Evolutionary conservation across 352 stramenopile genomes (phyloP).

Genomic region (Phytophthora podocarpi): DNA sequence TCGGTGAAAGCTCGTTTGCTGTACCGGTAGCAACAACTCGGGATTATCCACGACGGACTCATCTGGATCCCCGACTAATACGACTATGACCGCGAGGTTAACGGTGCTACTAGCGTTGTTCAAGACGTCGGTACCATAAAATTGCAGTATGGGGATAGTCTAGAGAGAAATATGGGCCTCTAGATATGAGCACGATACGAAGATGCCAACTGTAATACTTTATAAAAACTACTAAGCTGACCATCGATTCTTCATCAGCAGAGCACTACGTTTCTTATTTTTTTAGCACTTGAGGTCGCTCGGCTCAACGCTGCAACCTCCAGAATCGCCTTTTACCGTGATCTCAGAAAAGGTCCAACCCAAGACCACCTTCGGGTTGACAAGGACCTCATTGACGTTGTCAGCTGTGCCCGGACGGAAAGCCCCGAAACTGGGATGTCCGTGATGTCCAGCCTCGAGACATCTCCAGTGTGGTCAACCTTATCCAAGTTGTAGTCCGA

Average conservation of each 20-base stretch:
- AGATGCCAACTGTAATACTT: not conserved
- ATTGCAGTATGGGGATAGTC: slow-evolving; percentile 17
- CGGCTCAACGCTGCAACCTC: slow-evolving; percentile 32
- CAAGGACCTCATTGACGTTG: slow-evolving; percentile 37
- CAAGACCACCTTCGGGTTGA: slow-evolving; percentile 30
- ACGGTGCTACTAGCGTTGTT: slow-evolving; percentile 26
- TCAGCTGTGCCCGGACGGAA: slow-evolving; percentile 29
- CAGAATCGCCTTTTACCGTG: slow-evolving; percentile 17
- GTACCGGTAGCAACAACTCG: slow-evolving; percentile 55
- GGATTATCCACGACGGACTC: slow-evolving; percentile 66
- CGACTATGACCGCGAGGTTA: slow-evolving; percentile 68
- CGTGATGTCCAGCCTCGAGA: slow-evolving; percentile 29
- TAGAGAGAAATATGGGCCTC: slow-evolving; percentile 4
- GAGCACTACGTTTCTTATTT: slow-evolving; percentile 13
- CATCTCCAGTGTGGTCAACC: slow-evolving; percentile 32
- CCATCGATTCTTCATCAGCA: slow-evolving; percentile 7
- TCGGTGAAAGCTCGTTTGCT: slow-evolving; percentile 41
- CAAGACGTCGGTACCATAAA: slow-evolving; percentile 34
- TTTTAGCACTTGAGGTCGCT: slow-evolving; percentile 34
- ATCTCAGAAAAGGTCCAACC: slow-evolving; percentile 35
- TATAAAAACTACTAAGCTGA: too few relatives aligned
- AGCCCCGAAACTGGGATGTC: slow-evolving; percentile 34
- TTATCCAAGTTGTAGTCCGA: slow-evolving; percentile 35
- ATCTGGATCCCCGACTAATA: slow-evolving; percentile 83
- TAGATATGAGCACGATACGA: not conserved